Evolutionary conservation across 139 green algal genomes (phyloP).

Genomic region (Tetradesmus lagerheimii): DNA sequence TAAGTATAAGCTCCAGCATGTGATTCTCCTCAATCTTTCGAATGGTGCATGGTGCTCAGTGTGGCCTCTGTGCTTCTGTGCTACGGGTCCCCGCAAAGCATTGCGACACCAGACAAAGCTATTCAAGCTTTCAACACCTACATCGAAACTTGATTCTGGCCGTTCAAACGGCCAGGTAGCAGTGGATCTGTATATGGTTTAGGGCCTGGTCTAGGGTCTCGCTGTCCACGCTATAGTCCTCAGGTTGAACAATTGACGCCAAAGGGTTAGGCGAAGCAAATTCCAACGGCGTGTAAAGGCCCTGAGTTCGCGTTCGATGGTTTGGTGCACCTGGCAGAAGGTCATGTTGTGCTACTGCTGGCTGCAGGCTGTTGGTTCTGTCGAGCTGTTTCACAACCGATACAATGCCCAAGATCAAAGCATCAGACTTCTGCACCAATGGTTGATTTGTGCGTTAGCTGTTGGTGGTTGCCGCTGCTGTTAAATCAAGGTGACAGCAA

Average conservation of each 20-base stretch:
- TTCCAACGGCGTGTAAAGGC: too few relatives aligned
- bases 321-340: too few relatives aligned
- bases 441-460: too few relatives aligned
- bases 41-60: neutral
- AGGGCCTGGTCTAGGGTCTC: neutral
- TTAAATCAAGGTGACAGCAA: too few relatives aligned
- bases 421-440: too few relatives aligned
- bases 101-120: neutral
- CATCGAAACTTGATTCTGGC: neutral
- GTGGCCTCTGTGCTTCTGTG: neutral
- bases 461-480: too few relatives aligned
- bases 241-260: too few relatives aligned
- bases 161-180: neutral
- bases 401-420: too few relatives aligned
- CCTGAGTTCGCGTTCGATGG: too few relatives aligned
- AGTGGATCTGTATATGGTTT: conserved; percentile 1
- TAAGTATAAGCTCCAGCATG: neutral
- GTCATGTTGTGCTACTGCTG: neutral
- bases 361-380: neutral
- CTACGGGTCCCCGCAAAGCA: neutral
- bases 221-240: too few relatives aligned
- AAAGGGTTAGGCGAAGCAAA: too few relatives aligned
- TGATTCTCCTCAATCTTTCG: neutral
- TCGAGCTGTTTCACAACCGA: too few relatives aligned
- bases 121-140: neutral